A percentile compares a stretch with the other conserved stretches of the same genome.
These are phyloP conservation scores for Schizosaccharomyces octosporus DNA, from an alignment of 805 yeast genomes.

Conservation along the genomic window DNA sequence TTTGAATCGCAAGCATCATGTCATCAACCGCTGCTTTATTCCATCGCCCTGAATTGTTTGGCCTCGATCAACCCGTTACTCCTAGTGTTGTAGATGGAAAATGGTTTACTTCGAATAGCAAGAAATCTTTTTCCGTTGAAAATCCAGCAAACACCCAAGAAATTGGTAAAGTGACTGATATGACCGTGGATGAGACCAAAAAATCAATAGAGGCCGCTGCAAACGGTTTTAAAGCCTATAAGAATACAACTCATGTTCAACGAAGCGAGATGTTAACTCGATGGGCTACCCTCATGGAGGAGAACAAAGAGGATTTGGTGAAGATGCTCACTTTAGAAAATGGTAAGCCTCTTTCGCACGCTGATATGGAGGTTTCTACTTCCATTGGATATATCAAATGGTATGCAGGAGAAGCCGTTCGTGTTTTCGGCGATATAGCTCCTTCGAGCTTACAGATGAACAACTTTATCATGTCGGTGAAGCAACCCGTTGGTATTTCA, in stretches of 20 bases:
- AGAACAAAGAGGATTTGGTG: slow-evolving; percentile 41
- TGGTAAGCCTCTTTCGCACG: slow-evolving; percentile 46
- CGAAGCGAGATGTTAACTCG: slow-evolving; percentile 29
- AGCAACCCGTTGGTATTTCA: slow-evolving; percentile 40
- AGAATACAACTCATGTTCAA: slow-evolving; percentile 29
- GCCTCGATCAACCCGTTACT: not conserved
- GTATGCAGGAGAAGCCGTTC: slow-evolving; percentile 63
- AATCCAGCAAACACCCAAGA: slow-evolving; percentile 49
- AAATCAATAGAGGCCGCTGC: slow-evolving; percentile 32
- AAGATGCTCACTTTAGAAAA: slow-evolving; percentile 38
- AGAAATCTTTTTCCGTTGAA: slow-evolving; percentile 15
- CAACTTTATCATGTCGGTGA: slow-evolving; percentile 28
- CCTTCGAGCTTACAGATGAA: slow-evolving; percentile 14
- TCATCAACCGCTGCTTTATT: not conserved
- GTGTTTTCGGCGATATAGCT: slow-evolving; percentile 33
- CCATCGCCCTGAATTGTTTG: not conserved
- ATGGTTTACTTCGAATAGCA: slow-evolving; percentile 28
- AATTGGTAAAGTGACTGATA: slow-evolving; percentile 32
- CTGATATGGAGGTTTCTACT: slow-evolving; percentile 38
- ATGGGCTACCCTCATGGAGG: slow-evolving; percentile 28
- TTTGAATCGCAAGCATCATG: not conserved
- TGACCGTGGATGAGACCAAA: slow-evolving; percentile 23
- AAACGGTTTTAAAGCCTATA: slow-evolving; percentile 28
- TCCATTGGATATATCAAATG: slow-evolving; percentile 64
- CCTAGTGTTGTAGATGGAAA: slow-evolving; percentile 40